phyloP scores from a whole-genome alignment of 1,284 basidiomycete genomes.

The Malassezia equina region DNA sequence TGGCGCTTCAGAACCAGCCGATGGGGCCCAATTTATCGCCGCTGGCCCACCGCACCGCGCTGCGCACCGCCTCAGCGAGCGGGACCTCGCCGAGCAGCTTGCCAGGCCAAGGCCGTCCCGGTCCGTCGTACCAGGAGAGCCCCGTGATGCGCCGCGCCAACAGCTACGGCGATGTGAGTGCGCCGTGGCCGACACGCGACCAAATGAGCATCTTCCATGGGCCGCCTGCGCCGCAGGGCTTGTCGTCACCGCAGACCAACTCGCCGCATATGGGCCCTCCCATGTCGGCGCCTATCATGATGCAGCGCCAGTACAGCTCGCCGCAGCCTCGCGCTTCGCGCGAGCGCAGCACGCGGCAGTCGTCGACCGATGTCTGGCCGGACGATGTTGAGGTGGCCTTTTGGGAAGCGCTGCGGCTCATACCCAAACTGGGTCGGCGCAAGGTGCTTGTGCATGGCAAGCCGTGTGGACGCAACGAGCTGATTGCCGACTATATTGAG shows the following conservation, averaged over 20 bases:
- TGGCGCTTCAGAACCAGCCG: background rate
- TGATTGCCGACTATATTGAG: slow-evolving; percentile 52
- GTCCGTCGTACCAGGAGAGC: background rate
- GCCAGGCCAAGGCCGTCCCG: background rate
- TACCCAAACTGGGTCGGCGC: slow-evolving; percentile 51
- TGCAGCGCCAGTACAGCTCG: slow-evolving; percentile 16
- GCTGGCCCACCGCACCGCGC: slow-evolving; percentile 10
- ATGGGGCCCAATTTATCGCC: slow-evolving; percentile 7
- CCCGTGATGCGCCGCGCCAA: slow-evolving; percentile 9
- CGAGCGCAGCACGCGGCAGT: slow-evolving; percentile 26
- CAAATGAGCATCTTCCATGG: slow-evolving; percentile 5
- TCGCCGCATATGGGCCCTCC: background rate
- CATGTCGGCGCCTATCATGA: background rate
- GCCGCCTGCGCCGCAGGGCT: background rate
- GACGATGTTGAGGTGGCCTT: slow-evolving; percentile 50
- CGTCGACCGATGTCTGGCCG: slow-evolving; percentile 50
- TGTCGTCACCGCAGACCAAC: background rate
- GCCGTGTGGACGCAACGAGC: slow-evolving; percentile 53
- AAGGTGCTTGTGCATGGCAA: slow-evolving; percentile 52
- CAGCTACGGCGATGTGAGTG: slow-evolving; percentile 6
- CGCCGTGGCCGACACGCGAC: slow-evolving; percentile 9
- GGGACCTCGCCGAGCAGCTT: background rate
- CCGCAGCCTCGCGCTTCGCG: slow-evolving; percentile 12
- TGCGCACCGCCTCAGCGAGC: background rate
- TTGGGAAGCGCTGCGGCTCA: slow-evolving; percentile 49